Percentiles rank a stretch among this genome's conserved stretches.
These are phyloP conservation scores for Zizania palustris DNA, from an alignment of 202 grass and related monocot species.

Conservation along the genomic window DNA sequence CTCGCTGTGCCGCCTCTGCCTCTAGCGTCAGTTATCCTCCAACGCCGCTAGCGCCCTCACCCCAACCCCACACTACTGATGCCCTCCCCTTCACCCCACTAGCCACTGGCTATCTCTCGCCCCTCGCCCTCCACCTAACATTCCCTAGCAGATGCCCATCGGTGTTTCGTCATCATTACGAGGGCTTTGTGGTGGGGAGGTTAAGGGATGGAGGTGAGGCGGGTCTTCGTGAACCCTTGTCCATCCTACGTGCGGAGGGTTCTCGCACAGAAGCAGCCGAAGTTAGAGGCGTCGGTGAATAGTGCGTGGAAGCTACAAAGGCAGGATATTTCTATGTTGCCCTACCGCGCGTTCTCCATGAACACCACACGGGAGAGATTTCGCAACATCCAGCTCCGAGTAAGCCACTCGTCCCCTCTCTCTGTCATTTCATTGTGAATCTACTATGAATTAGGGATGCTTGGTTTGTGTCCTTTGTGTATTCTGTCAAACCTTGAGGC, in stretches of 20 bases:
- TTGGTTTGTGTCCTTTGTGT: too few relatives aligned
- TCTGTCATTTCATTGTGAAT: background rate
- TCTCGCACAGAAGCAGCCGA: constrained; percentile 53
- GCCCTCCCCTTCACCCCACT: too few relatives aligned
- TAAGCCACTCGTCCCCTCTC: background rate
- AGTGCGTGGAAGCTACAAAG: constrained; percentile 64
- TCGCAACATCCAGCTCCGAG: constrained; percentile 77
- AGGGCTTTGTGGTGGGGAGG: background rate
- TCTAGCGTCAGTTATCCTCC: too few relatives aligned
- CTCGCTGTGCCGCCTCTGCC: too few relatives aligned
- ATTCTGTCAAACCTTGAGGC: too few relatives aligned
- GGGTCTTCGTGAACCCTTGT: constrained; percentile 46
- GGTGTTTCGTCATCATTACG: background rate
- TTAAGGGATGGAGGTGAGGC: constrained; percentile 50
- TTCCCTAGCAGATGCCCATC: constrained; percentile 29
- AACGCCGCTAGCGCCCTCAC: too few relatives aligned
- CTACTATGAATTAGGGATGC: too few relatives aligned
- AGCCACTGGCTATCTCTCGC: too few relatives aligned
- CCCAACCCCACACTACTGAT: too few relatives aligned
- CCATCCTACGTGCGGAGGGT: constrained; percentile 50
- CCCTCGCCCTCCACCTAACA: too few relatives aligned
- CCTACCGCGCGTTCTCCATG: constrained; percentile 44
- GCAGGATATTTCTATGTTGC: constrained; percentile 56
- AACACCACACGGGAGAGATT: constrained; percentile 64
- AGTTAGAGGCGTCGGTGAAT: constrained; percentile 47